Conservation (phyloP, 2,329 filamentous ascomycete species). For the Akanthomyces muscarius region DNA sequence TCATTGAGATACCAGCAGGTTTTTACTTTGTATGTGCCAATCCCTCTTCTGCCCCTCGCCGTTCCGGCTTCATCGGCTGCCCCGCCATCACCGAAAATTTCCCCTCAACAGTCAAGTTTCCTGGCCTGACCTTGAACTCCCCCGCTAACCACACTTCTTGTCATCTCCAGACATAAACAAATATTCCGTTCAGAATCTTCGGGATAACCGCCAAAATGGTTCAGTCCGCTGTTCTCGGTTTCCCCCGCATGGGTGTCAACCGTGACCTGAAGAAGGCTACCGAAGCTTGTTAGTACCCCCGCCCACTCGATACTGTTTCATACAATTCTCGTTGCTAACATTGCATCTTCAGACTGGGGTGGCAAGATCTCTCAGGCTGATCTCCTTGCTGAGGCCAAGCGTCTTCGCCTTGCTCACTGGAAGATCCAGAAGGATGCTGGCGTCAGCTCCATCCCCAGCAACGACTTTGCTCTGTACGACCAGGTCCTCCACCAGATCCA, state of each 20-base stretch:
- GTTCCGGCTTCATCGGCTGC: neutral
- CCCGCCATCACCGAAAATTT: neutral
- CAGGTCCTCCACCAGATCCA: conserved; percentile 97
- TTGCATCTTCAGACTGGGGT: conserved; percentile 59
- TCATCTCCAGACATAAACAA: neutral
- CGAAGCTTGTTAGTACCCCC: conserved; percentile 68
- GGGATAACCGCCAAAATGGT: conserved; percentile 50
- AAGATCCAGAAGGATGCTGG: conserved; percentile 99
- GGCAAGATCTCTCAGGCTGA: conserved; percentile 91
- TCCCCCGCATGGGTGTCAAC: conserved; percentile 97
- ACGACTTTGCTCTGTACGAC: conserved; percentile 99
- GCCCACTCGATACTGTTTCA: neutral
- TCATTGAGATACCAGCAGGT: conserved; percentile 9
- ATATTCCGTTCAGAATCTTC: conserved; percentile 10
- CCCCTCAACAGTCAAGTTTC: neutral
- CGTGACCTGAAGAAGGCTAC: conserved; percentile 99
- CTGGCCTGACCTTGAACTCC: neutral
- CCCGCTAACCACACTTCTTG: neutral
- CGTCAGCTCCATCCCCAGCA: conserved; percentile 96
- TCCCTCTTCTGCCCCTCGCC: neutral
- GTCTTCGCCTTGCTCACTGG: conserved; percentile 95
- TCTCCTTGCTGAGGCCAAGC: conserved; percentile 91
- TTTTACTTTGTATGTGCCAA: conserved; percentile 1
- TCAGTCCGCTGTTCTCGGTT: conserved; percentile 81
- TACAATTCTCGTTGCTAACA: conserved; percentile 19